Conservation (phyloP, 208 protist genomes). For the Crithidia fasciculata region DNA sequence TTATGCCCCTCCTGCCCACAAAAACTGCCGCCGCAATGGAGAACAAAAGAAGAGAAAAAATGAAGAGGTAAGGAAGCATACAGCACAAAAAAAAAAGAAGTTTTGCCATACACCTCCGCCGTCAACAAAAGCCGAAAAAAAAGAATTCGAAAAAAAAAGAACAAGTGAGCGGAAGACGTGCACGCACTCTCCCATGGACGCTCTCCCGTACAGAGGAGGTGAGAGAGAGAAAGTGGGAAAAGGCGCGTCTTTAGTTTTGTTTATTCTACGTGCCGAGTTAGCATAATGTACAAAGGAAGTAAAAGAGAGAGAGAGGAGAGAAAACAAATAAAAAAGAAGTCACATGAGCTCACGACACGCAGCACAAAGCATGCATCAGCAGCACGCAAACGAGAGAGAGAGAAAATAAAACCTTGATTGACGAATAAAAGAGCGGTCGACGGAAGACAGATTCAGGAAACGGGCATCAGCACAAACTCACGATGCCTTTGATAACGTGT, state of each 20-base stretch:
- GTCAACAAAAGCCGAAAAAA: not conserved
- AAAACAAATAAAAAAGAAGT: slow-evolving; percentile 9
- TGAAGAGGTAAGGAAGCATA: not conserved
- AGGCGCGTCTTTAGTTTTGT: too few relatives aligned
- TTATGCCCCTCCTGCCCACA: too few relatives aligned
- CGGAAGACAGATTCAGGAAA: not conserved
- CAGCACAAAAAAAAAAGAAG: not conserved
- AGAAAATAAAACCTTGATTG: not conserved
- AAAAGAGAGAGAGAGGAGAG: not conserved
- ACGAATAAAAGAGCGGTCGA: not conserved
- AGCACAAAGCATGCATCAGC: not conserved
- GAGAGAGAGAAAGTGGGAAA: not conserved
- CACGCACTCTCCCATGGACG: too few relatives aligned
- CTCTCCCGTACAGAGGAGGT: not conserved
- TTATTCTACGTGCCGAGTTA: too few relatives aligned
- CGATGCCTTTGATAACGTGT: not conserved
- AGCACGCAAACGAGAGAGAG: not conserved
- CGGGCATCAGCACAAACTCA: not conserved
- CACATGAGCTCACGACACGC: too few relatives aligned
- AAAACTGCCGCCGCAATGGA: too few relatives aligned
- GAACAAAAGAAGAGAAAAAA: slow-evolving; percentile 12
- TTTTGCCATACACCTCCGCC: not conserved
- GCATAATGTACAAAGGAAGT: not conserved
- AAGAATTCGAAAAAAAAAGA: not conserved
- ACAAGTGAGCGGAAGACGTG: not conserved